These are phyloP conservation scores for Alternaria brassicae DNA, from an alignment of 2,329 filamentous ascomycete genomes.

Conservation along the genomic window DNA sequence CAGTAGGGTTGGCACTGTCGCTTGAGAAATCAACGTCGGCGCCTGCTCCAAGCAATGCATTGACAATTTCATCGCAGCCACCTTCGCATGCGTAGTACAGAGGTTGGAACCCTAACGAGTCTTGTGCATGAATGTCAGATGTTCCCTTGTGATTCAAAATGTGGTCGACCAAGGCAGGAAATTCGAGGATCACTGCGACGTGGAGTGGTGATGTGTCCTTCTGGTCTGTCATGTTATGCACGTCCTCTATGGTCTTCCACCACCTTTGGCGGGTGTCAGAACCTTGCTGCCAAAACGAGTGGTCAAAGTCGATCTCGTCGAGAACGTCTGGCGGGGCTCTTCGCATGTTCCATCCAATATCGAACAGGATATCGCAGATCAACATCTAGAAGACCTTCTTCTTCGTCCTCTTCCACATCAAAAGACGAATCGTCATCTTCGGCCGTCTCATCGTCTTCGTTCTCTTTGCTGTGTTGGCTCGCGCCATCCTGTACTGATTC, in stretches of 20 bases:
- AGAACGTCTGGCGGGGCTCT: conserved; percentile 30
- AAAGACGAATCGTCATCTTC: conserved; percentile 1
- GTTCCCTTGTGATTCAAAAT: conserved; percentile 20
- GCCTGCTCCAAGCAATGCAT: conserved; percentile 22
- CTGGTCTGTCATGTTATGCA: conserved; percentile 20
- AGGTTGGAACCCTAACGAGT: conserved; percentile 30
- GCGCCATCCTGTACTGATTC: background rate
- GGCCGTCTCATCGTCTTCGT: background rate
- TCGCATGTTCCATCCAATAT: conserved; percentile 36
- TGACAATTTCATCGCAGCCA: conserved; percentile 27
- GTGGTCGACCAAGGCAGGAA: conserved; percentile 26
- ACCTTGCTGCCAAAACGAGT: conserved; percentile 27
- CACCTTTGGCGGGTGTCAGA: conserved; percentile 23
- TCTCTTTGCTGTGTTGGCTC: background rate
- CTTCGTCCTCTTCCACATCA: conserved; percentile 6
- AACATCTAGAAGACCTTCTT: conserved; percentile 6
- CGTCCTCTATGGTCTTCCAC: conserved; percentile 23
- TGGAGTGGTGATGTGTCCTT: conserved; percentile 26
- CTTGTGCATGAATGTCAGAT: conserved; percentile 22
- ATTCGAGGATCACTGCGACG: conserved; percentile 26
- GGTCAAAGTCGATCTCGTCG: conserved; percentile 24
- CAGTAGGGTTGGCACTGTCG: conserved; percentile 13
- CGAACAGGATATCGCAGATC: conserved; percentile 27
- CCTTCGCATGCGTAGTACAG: conserved; percentile 28
- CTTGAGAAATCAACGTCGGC: conserved; percentile 22